Evolutionary conservation across 495 filamentous ascomycete genomes (phyloP).

Genomic region (Staphylotrichum longicolle): DNA sequence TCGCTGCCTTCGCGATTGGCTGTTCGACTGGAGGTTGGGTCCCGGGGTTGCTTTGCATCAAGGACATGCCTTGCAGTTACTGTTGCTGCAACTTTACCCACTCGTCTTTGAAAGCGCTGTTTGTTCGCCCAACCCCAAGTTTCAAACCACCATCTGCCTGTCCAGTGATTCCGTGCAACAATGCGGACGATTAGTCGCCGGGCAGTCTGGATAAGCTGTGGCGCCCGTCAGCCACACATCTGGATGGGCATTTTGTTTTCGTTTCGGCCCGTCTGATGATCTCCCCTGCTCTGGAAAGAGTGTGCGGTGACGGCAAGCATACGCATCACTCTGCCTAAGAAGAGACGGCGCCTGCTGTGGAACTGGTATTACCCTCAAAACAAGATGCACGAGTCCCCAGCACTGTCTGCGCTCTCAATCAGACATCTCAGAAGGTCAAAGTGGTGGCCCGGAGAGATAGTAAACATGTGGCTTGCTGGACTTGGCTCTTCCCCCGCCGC

Average conservation of each 20-base stretch:
- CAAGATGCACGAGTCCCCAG: too few relatives aligned
- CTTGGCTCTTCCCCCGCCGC: conserved; percentile 4
- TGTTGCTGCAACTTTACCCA: not conserved
- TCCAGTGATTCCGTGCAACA: not conserved
- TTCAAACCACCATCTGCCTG: not conserved
- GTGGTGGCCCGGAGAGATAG: too few relatives aligned
- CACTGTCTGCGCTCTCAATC: too few relatives aligned
- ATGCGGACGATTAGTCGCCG: not conserved
- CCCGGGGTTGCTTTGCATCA: not conserved
- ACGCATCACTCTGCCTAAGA: too few relatives aligned
- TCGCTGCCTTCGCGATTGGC: not conserved
- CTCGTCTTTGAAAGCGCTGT: not conserved
- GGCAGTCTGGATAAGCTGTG: not conserved
- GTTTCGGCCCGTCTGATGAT: conserved; percentile 6
- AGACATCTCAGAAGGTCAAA: too few relatives aligned
- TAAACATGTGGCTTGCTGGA: not conserved
- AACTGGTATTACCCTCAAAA: too few relatives aligned
- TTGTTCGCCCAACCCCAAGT: not conserved
- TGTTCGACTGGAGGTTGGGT: not conserved
- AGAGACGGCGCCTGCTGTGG: too few relatives aligned
- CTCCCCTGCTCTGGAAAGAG: not conserved
- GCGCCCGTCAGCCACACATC: not conserved
- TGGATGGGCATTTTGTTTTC: not conserved
- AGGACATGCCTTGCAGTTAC: not conserved
- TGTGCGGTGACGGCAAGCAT: not conserved